A percentile compares a stretch with the other conserved stretches of the same genome.
Conservation (phyloP, 2,329 filamentous ascomycete species). For the Sclerotinia glacialis region DNA sequence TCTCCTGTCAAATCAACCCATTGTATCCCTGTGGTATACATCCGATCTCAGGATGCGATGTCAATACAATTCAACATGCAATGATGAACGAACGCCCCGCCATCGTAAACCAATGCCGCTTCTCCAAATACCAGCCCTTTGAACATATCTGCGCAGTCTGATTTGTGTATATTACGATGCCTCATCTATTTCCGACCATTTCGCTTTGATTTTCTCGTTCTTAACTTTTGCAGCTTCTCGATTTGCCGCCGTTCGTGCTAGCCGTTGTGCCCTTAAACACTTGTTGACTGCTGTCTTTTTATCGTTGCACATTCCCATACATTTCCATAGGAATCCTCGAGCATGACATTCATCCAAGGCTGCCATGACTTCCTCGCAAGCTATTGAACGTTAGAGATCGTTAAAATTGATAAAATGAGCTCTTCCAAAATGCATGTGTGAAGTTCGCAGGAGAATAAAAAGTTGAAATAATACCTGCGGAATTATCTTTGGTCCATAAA, state of each 20-base stretch:
- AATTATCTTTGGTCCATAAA: constrained; percentile 86
- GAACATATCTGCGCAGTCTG: background rate
- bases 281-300: constrained; percentile 80
- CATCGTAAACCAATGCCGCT: constrained; percentile 10
- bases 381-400: constrained; percentile 48
- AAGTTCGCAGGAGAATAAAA: background rate
- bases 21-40: background rate
- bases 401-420: constrained; percentile 9
- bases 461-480: constrained; percentile 56
- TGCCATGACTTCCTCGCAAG: constrained; percentile 90
- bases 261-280: constrained; percentile 77
- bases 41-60: background rate
- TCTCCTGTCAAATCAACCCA: background rate
- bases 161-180: constrained; percentile 51
- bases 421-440: constrained; percentile 8
- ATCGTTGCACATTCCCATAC: constrained; percentile 83
- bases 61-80: background rate
- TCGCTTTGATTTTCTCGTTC: constrained; percentile 69
- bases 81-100: constrained; percentile 11
- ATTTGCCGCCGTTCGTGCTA: constrained; percentile 75
- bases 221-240: constrained; percentile 67
- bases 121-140: background rate
- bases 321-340: constrained; percentile 87
- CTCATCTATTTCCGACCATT: constrained; percentile 75
- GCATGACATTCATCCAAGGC: constrained; percentile 95